Evolutionary conservation across 257 asterid species (phyloP).

Genomic region (Euphrasia confusa): DNA sequence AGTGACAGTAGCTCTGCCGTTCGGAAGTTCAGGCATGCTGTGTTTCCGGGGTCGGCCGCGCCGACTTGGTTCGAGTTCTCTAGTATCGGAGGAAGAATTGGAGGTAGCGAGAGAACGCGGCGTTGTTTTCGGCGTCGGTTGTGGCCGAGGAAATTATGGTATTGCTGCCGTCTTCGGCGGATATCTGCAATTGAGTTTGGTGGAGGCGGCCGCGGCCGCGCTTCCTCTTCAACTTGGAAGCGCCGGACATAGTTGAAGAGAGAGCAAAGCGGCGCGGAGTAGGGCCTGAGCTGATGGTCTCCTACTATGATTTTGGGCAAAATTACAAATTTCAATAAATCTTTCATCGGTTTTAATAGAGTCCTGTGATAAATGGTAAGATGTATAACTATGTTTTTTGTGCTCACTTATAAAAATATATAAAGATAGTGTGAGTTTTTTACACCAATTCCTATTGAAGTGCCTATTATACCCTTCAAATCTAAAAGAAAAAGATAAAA

Average conservation of each 20-base stretch:
- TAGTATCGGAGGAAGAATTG: conserved; percentile 25
- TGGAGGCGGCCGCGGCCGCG: conserved; percentile 27
- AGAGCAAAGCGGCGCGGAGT: not conserved
- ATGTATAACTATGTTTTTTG: too few relatives aligned
- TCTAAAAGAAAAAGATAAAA: too few relatives aligned
- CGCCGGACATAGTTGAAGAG: conserved; percentile 13
- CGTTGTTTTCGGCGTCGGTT: conserved; percentile 10
- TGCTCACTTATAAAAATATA: too few relatives aligned
- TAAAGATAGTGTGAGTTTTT: too few relatives aligned
- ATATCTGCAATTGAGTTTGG: conserved; percentile 11
- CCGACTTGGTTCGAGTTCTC: conserved; percentile 3
- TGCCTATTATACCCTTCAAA: too few relatives aligned
- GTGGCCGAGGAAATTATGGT: conserved; percentile 9
- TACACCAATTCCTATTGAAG: too few relatives aligned
- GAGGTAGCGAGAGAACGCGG: conserved; percentile 29
- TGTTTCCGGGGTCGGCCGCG: conserved; percentile 48
- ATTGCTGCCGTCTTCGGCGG: conserved; percentile 2
- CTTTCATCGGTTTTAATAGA: too few relatives aligned
- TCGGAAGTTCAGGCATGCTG: conserved; percentile 22
- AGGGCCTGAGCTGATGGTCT: not conserved
- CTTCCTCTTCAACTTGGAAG: conserved; percentile 19
- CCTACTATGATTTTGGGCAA: not conserved
- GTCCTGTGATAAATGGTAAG: too few relatives aligned
- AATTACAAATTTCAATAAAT: too few relatives aligned
- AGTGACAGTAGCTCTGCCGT: not conserved